Conservation (phyloP, 495 filamentous ascomycete species). For the Penicillium nucicola region DNA sequence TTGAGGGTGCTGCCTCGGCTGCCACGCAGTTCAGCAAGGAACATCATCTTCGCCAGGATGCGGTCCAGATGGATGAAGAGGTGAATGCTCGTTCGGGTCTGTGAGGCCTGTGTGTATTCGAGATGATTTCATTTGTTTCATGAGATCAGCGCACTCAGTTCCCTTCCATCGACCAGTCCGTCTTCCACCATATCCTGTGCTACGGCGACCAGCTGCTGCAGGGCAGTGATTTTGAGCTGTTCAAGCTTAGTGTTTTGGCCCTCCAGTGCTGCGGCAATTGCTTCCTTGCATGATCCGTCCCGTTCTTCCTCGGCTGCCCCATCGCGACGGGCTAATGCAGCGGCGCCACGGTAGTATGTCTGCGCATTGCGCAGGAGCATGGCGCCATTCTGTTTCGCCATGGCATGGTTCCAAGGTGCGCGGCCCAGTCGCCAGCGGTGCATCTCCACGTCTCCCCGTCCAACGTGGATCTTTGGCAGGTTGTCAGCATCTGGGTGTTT, state of each 20-base stretch:
- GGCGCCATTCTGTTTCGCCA: constrained; percentile 44
- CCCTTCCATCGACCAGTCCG: constrained; percentile 36
- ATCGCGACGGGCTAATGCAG: constrained; percentile 42
- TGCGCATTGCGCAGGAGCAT: constrained; percentile 60
- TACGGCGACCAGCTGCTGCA: constrained; percentile 32
- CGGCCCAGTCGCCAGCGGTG: constrained; percentile 53
- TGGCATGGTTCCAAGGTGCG: constrained; percentile 39
- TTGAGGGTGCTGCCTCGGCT: constrained; percentile 60
- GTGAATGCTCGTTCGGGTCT: constrained; percentile 28
- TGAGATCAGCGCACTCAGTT: constrained; percentile 36
- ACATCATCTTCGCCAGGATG: constrained; percentile 40
- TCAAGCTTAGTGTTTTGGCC: constrained; percentile 40
- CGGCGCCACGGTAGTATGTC: constrained; percentile 62
- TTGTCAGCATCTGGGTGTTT: constrained; percentile 52
- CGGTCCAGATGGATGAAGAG: constrained; percentile 42
- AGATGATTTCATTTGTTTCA: constrained; percentile 15
- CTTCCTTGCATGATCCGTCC: constrained; percentile 46
- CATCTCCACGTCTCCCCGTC: constrained; percentile 61
- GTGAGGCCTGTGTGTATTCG: constrained; percentile 3
- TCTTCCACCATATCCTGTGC: constrained; percentile 51
- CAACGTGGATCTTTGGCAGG: constrained; percentile 56
- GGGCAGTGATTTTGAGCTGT: constrained; percentile 28
- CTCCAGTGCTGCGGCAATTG: constrained; percentile 41
- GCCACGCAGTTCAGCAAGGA: constrained; percentile 39
- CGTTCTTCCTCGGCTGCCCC: constrained; percentile 40